A percentile compares a stretch with the other conserved stretches of the same genome.
phyloP scores from a whole-genome alignment of 202 grass and related monocot species.

The Eragrostis tef region DNA sequence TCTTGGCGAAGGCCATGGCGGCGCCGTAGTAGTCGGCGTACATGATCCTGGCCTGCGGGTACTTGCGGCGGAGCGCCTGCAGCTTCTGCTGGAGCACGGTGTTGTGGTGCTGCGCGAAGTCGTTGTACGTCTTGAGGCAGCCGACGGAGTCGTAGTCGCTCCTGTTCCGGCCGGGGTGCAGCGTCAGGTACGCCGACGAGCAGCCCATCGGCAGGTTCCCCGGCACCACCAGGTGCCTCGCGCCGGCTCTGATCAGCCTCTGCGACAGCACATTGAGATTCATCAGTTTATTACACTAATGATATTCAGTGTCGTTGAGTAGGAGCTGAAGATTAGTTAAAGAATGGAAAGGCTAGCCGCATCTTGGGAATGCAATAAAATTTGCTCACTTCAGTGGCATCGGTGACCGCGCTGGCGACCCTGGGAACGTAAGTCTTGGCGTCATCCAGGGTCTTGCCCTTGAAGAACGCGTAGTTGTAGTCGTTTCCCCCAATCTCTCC shows the following conservation, averaged over 20 bases:
- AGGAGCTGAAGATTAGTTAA: neutral
- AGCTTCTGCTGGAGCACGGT: slow-evolving; percentile 66
- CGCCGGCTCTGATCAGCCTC: slow-evolving; percentile 74
- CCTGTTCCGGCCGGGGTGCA: slow-evolving; percentile 59
- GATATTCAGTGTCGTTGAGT: neutral
- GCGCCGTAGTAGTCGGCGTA: slow-evolving; percentile 92
- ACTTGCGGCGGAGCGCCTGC: slow-evolving; percentile 55
- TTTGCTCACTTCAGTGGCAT: slow-evolving; percentile 61
- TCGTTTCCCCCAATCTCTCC: slow-evolving; percentile 94
- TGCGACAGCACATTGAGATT: slow-evolving; percentile 25
- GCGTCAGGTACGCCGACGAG: slow-evolving; percentile 78
- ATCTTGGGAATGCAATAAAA: neutral
- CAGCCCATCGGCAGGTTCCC: slow-evolving; percentile 84
- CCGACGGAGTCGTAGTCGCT: slow-evolving; percentile 64
- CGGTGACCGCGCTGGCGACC: slow-evolving; percentile 58
- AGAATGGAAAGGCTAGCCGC: neutral
- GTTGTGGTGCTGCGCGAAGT: slow-evolving; percentile 84
- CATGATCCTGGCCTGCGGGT: slow-evolving; percentile 68
- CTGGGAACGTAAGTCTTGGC: slow-evolving; percentile 70
- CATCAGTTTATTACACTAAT: neutral
- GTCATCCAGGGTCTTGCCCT: slow-evolving; percentile 71
- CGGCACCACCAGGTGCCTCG: slow-evolving; percentile 77
- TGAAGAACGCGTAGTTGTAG: slow-evolving; percentile 81
- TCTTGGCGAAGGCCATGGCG: slow-evolving; percentile 66
- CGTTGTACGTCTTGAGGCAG: slow-evolving; percentile 79